Base-by-base conservation (phyloP, 2,329 filamentous ascomycete species). In the Fusarium sp. region DNA sequence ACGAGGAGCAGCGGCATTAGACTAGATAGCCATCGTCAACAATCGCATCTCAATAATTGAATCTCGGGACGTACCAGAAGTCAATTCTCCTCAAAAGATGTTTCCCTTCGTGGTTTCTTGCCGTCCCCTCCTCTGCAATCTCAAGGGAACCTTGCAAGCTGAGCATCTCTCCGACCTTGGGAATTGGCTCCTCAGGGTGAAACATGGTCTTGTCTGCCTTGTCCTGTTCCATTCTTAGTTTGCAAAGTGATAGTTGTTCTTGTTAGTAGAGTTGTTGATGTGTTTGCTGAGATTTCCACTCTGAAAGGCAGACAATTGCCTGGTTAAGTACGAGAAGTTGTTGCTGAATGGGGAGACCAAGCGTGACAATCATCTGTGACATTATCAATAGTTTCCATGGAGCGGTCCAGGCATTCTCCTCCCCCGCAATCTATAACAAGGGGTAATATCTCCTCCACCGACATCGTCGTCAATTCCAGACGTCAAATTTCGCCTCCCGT, bases 1-100 rank as follows among this genome's bases (percentile, higher is more conserved):
- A 76, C 75, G 7, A 77, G 66, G 0, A 77, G 67, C 1, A 77
- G 40, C 0, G 75, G 75, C 54, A 77, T 57, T 13, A 77, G 47
- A 11, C 75, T 77, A 52, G 45, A 54, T 50, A 7, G 27, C 18
- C 1, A 13, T 54, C 3, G 10, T 18, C 1, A 13, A 7, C 5
- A 14, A 14, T 18, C 16, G 10, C 1, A 13, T 27, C 27, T 14
- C 47, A 31, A n/a, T 5, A 13, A 14, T n/a, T 4, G 27, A 8
- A 2, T 6, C 7, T 47, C 42, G 2, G 2, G 2, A 38, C 62
- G 42, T 50, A 76, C 75, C 68, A 77, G 3, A 66, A 18, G 27
- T 77, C 75, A 9, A 77, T 77, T 42, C 69, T 72, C 16, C 56
- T 57, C 0, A 77, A 20, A 0, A 77, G 58, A 11, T 52, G 37